phyloP scores from a whole-genome alignment of 2,329 filamentous ascomycete genomes.

The Beauveria caledonica region DNA sequence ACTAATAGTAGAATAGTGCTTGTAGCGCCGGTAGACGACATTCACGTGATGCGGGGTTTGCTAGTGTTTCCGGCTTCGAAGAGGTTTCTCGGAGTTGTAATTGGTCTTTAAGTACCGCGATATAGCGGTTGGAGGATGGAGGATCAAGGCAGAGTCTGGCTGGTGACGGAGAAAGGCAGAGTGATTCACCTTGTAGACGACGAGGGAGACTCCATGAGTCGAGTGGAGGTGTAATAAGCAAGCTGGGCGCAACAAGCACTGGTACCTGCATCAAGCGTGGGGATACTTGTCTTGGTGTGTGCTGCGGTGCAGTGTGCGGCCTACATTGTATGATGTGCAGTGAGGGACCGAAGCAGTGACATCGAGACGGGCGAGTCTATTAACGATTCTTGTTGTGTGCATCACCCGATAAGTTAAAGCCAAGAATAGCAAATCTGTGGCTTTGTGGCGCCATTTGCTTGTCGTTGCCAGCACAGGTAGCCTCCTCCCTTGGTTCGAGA shows the following conservation, averaged over 20 bases:
- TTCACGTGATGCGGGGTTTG: background rate
- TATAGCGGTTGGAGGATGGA: background rate
- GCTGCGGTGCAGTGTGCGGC: background rate
- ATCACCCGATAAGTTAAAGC: background rate
- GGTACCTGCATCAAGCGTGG: background rate
- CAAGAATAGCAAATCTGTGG: background rate
- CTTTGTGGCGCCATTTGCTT: background rate
- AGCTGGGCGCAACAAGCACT: background rate
- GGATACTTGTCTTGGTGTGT: background rate
- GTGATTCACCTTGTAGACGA: background rate
- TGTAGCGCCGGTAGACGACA: background rate
- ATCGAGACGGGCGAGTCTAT: background rate
- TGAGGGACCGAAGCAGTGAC: background rate
- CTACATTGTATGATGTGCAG: background rate
- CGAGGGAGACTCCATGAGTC: background rate
- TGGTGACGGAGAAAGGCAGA: background rate
- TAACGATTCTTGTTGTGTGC: background rate
- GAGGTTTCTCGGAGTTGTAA: background rate
- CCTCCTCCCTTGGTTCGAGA: constrained; percentile 4
- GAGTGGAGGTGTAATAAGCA: background rate
- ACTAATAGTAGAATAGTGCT: background rate
- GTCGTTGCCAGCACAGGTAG: background rate
- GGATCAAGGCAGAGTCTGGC: background rate
- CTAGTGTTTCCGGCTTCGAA: background rate
- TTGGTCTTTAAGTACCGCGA: too few relatives aligned